A percentile compares a stretch with the other conserved stretches of the same genome.
These are phyloP conservation scores for Amesomyces nigricolor DNA, from an alignment of 2,329 filamentous ascomycete genomes.

Conservation along the genomic window DNA sequence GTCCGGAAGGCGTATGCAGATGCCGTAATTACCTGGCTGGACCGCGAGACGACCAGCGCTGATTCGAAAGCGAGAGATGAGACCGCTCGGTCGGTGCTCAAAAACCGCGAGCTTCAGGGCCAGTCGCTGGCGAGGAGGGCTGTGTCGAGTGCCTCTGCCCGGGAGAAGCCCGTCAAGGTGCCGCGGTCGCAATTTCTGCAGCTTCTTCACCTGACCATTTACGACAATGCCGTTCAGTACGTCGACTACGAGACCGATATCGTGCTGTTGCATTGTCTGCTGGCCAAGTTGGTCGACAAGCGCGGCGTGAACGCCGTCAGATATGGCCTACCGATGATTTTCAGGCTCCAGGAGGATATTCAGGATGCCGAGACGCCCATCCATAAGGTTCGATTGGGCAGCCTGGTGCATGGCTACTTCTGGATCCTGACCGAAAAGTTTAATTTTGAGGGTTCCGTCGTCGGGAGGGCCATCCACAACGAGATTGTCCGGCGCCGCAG, in stretches of 20 bases:
- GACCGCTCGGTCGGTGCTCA: conserved; percentile 40
- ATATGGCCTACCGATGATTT: conserved; percentile 80
- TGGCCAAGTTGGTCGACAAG: conserved; percentile 66
- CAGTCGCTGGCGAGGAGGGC: conserved; percentile 53
- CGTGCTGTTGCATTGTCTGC: conserved; percentile 68
- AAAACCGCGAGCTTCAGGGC: conserved; percentile 36
- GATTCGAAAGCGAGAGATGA: conserved; percentile 61
- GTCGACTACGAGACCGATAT: conserved; percentile 69
- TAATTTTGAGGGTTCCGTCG: conserved; percentile 62
- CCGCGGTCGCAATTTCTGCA: conserved; percentile 69
- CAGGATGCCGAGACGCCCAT: conserved; percentile 57
- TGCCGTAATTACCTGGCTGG: conserved; percentile 77
- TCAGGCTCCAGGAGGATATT: conserved; percentile 81
- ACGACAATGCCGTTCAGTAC: conserved; percentile 75
- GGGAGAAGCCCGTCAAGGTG: conserved; percentile 51
- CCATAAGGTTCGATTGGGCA: conserved; percentile 73
- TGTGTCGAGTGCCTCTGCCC: conserved; percentile 60
- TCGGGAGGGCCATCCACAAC: conserved; percentile 65
- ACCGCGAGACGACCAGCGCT: conserved; percentile 64
- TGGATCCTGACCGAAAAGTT: conserved; percentile 75
- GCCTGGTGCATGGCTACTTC: conserved; percentile 83
- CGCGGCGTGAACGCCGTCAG: conserved; percentile 78
- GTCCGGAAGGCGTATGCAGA: conserved; percentile 84
- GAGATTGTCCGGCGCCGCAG: conserved; percentile 71
- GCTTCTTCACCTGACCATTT: conserved; percentile 79